Conservation (phyloP, 352 stramenopile genomes). For the Globisporangium radiosum region DNA sequence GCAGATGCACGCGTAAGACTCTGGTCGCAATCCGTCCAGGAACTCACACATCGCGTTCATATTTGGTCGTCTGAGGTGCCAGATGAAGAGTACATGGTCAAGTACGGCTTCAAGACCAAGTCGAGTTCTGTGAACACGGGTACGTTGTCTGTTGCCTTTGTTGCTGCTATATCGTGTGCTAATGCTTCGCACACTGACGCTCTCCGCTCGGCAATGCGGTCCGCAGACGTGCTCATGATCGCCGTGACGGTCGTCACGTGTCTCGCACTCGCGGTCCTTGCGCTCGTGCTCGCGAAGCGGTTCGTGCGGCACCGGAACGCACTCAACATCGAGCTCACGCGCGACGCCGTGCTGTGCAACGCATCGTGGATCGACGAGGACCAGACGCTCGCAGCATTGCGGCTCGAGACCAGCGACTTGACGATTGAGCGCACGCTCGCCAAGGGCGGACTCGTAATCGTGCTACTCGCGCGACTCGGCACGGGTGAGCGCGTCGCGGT, state of each 20-base stretch:
- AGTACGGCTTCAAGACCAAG: constrained; percentile 1
- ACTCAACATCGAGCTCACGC: constrained; percentile 19
- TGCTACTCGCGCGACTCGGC: constrained; percentile 12
- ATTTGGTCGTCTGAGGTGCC: too few species aligned
- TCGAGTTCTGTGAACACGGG: neutral
- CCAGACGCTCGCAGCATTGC: constrained; percentile 13
- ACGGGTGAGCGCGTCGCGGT: constrained; percentile 7
- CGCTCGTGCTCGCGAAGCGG: constrained; percentile 3
- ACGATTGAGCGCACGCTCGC: constrained; percentile 10
- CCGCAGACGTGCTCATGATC: constrained; percentile 6
- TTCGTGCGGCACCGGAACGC: constrained; percentile 14
- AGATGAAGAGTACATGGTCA: neutral
- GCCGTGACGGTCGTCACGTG: neutral
- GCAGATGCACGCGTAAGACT: too few species aligned
- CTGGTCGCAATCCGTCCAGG: neutral
- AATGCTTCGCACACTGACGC: neutral
- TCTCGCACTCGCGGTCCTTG: constrained; percentile 4
- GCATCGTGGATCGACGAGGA: constrained; percentile 17
- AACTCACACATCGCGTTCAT: neutral
- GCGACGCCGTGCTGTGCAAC: constrained; percentile 12
- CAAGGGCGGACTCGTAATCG: constrained; percentile 8
- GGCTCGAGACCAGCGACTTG: constrained; percentile 9
- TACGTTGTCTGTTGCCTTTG: neutral
- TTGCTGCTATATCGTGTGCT: neutral
- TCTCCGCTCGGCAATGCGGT: too few species aligned